Evolutionary conservation across 805 yeast genomes (phyloP).

Genomic region (Saccharomyces mikatae): DNA sequence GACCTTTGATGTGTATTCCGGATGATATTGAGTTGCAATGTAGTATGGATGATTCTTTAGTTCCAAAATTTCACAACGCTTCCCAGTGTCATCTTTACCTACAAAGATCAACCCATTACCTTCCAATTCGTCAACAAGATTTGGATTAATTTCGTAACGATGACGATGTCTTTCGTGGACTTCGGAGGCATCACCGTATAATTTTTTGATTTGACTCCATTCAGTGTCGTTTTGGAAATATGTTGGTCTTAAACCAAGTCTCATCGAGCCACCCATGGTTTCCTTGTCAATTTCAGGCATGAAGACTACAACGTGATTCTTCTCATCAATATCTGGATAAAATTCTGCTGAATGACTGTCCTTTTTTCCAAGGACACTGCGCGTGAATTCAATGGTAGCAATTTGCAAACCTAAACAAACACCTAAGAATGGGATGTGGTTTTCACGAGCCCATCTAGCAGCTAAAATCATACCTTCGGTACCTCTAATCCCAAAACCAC

Average conservation of each 20-base stretch:
- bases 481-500: constrained; percentile 97
- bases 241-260: constrained; percentile 91
- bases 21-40: constrained; percentile 96
- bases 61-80: constrained; percentile 92
- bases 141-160: constrained; percentile 94
- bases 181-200: constrained; percentile 62
- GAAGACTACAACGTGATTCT: constrained; percentile 69
- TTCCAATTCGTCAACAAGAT: constrained; percentile 63
- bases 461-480: constrained; percentile 97
- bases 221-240: constrained; percentile 62
- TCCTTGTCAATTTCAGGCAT: constrained; percentile 98
- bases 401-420: constrained; percentile 96
- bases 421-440: constrained; percentile 88
- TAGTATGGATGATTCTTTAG: constrained; percentile 79
- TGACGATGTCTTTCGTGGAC: constrained; percentile 96
- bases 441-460: constrained; percentile 97
- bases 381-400: constrained; percentile 88
- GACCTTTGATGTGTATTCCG: constrained; percentile 94
- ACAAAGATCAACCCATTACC: constrained; percentile 74
- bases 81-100: constrained; percentile 84
- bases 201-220: constrained; percentile 61
- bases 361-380: constrained; percentile 63
- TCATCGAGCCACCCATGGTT: constrained; percentile 97
- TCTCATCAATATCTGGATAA: constrained; percentile 51
- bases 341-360: constrained; percentile 80